Evolutionary conservation across 1,284 basidiomycete species (phyloP), one percentile per base, ranked within the genome.

Genomic region (Ustilago hordei): DNA sequence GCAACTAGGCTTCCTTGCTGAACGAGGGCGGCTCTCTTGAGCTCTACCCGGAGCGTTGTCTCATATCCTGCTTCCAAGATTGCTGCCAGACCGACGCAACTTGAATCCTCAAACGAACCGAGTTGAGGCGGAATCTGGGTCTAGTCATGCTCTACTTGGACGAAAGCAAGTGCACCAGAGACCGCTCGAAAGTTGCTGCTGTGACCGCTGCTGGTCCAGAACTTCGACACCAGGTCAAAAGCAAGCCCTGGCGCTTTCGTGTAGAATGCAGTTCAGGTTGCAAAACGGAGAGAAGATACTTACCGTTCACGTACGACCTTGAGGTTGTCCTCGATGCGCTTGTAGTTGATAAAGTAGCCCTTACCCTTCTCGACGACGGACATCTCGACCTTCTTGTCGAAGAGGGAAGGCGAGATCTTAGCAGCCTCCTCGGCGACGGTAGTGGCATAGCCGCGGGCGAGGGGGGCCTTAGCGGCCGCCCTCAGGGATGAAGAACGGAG

Each of bases 331-430:
- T 82, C 83, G 57, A 85, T 78, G 56, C 78, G 78, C 73, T 81
- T 77, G 84, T 86, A 86, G 78, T 85, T 85, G 74, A 85, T 70
- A 78, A 79, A 86, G 83, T 80, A 80, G 39, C 81, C 82, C 79
- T 84, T 82, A 69, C 84, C 84, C 67, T 79, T 79, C 75, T 86
- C 84, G 63, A 84, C 73, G 60, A 70, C 55, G 73, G 80, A 82
- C 78, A 86, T 82, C 74, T 86, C 84, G 58, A 86, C 83, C 75
- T 85, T 85, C 59, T 79, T 80, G 76, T 83, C 78, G 57, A 83
- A 82, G 61, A 84, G 73, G 8, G 77, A 79, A 48, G 77, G 64
- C 32, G 75, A 69, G 60, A 84, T 79, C 45, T 77, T 70, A 50
- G 78, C 62, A 36, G 78, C 84, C 50, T 85, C 84, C 74, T 86